Base-by-base conservation (phyloP, 2,329 filamentous ascomycete genomes). In the Pyrenophora graminea region DNA sequence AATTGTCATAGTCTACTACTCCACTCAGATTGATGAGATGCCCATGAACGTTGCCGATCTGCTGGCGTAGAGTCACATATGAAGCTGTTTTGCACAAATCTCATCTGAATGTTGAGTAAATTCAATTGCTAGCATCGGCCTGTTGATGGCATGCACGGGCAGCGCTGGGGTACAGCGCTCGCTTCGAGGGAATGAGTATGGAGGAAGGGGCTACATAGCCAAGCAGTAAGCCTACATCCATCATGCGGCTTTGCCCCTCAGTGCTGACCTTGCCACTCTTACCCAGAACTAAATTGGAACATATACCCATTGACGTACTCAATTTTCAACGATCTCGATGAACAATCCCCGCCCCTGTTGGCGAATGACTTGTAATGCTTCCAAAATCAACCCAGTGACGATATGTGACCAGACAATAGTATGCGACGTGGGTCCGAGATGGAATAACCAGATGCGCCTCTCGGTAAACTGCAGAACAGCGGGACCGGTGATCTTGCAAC, bases 1-100 rank as follows among this genome's bases (percentile, higher is more conserved):
- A 58, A 80, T 56, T 47, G 39, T 15, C 48, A 34, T 9, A 91
- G 87, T 96, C 69, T 96, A 95, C 79, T 96, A 96, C 77, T 95
- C 90, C 13, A 96, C 92, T 39, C 92, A 97, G 79, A 96, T 97
- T 64, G 92, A 97, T 67, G 92, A 97, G 80, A 97, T 97, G 92
- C 92, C 92, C 15, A 97, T 97, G 92, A 97, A 97, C 70, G 90
- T 72, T 32, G 69, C 69, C 19, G 69, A 72, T 48, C 59, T 72
- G 18, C 53, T 72, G 37, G 57, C 67, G 12, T 72, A 65, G 53
- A 39, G 4, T n/a, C 27, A 10, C 17, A 18, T n/a, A 15, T n/a
- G 10, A 4, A 21, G 15, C n/a, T 3, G 27, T 27, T 3, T 34
- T 17, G 18, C 21, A 31, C 19, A 6, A 23, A 51, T 34, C 19